Base-by-base conservation (phyloP, 2,329 filamentous ascomycete species). In the Aureobasidium leucospermi region DNA sequence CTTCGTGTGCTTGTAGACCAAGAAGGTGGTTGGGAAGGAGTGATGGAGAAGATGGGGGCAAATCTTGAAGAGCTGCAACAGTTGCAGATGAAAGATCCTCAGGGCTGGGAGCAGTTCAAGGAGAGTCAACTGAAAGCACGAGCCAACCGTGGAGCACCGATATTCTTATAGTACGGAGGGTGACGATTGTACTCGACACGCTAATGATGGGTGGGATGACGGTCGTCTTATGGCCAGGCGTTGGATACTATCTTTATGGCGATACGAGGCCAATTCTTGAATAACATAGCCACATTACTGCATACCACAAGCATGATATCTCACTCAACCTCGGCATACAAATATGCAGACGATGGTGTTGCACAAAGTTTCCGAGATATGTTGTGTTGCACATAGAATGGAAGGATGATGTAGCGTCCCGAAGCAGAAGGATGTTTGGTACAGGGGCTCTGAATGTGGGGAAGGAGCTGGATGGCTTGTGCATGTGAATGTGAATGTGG, bases 61-160 rank as follows among this genome's bases (percentile, higher is more conserved):
- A 88, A 90, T 63, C 84, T 85, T 0, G 82, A 85, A 63, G 80
- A 87, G 69, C 83, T 88, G 81, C 79, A 81, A 52, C 73, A 74
- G 7, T 83, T 91, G 67, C 78, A 77, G 65, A 65, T 69, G 45
- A 71, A 75, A 58, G 70, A 74, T 66, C 70, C 71, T 8, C 62
- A 64, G 34, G 69, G 65, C 6, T 74, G 70, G 69, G 67, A 68
- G 60, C 63, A 66, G 42, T 73, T 73, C 58, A 67, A 65, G 61
- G 70, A 73, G 61, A 65, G 66, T 58, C 71, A 73, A 58, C 63
- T 70, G 61, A 71, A 67, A 63, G 70, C 70, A 42, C 64, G 68
- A 55, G 65, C 67, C 65, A 71, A 71, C 11, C 29, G 31, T 1
- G 16, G 48, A 7, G 43, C 57, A 6, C 59, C 60, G 19, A 60